A percentile compares a stretch with the other conserved stretches of the same genome.
Conservation (phyloP, 495 filamentous ascomycete genomes). For the Hyaloscypha hepaticicola region DNA sequence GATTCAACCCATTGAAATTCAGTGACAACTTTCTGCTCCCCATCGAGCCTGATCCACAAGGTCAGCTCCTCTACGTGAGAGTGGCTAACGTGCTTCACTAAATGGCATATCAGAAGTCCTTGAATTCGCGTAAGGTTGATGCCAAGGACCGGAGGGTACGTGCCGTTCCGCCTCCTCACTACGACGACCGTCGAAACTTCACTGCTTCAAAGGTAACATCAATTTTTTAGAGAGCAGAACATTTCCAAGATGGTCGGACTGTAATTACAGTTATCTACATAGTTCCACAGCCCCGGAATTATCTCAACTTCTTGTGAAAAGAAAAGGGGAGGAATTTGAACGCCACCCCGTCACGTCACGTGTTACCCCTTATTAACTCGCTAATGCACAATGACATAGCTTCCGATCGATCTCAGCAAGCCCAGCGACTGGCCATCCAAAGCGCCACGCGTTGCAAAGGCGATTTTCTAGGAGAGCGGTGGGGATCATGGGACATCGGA, state of each 20-base stretch:
- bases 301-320: neutral
- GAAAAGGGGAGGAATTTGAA: neutral
- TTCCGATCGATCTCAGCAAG: neutral
- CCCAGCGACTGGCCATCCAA: neutral
- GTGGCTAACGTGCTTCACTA: neutral
- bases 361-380: neutral
- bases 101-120: neutral
- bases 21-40: too few species aligned
- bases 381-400: neutral
- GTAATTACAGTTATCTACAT: too few species aligned
- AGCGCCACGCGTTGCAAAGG: neutral
- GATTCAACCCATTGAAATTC: too few species aligned
- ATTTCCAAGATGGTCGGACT: too few species aligned
- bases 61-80: neutral
- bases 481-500: neutral
- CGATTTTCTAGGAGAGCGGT: neutral
- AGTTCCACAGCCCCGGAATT: too few species aligned
- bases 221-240: too few species aligned
- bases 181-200: neutral
- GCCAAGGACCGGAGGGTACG: neutral
- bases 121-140: neutral
- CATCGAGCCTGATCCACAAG: too few species aligned
- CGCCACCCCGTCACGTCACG: neutral
- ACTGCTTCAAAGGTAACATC: too few species aligned
- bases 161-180: neutral